Percentiles rank a stretch among this genome's conserved stretches.
Evolutionary conservation across 148 eudicot species (phyloP).

Genomic region (Rheum nobile): DNA sequence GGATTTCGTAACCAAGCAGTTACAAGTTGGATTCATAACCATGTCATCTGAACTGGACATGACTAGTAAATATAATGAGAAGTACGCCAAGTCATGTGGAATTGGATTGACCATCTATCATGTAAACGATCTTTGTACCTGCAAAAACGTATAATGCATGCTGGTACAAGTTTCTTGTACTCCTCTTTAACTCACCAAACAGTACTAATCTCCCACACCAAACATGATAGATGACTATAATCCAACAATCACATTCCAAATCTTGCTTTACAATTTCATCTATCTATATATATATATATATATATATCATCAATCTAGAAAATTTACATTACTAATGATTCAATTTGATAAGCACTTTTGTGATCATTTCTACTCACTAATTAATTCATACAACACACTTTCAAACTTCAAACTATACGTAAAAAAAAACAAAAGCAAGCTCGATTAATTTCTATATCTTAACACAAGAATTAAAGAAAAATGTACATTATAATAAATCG

Average conservation of each 20-base stretch:
- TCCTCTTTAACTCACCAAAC: conserved; percentile 11
- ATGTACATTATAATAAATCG: background rate
- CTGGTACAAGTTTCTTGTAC: conserved; percentile 5
- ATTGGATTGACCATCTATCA: too few relatives aligned
- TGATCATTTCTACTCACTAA: too few relatives aligned
- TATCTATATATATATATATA: too few relatives aligned
- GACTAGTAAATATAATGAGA: too few relatives aligned
- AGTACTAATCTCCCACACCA: background rate
- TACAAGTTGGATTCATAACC: too few relatives aligned
- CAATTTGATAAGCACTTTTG: background rate
- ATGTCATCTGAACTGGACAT: too few relatives aligned
- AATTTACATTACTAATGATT: background rate
- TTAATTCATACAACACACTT: background rate
- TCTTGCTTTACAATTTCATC: background rate
- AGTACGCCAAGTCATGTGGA: too few relatives aligned
- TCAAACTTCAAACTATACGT: background rate
- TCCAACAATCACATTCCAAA: background rate
- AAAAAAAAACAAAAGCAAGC: too few relatives aligned
- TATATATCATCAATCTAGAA: background rate
- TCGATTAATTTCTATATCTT: background rate
- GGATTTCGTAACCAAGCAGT: too few relatives aligned
- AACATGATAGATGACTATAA: conserved; percentile 3
- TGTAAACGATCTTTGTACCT: too few relatives aligned
- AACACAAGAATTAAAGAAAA: background rate
- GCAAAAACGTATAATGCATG: conserved; percentile 10